Conservation (phyloP, 2,329 filamentous ascomycete species). For the Colletotrichum sp. region DNA sequence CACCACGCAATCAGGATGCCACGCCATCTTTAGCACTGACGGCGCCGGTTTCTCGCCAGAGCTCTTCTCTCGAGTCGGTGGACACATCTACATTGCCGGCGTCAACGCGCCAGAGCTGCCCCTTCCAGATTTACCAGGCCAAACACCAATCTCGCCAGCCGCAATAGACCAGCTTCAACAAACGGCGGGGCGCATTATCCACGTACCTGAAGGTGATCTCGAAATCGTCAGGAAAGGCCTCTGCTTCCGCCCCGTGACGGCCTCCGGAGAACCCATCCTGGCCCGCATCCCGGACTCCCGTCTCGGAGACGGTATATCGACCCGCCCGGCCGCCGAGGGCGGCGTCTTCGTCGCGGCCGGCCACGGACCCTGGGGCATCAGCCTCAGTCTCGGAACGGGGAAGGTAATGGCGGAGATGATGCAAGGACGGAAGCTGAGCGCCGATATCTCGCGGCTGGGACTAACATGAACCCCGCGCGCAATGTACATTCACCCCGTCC, state of each 20-base stretch:
- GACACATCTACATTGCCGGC: constrained; percentile 76
- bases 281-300: constrained; percentile 59
- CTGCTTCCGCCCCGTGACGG: constrained; percentile 76
- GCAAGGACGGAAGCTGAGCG: constrained; percentile 60
- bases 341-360: constrained; percentile 76
- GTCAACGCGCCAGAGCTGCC: constrained; percentile 67
- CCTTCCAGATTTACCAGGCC: constrained; percentile 62
- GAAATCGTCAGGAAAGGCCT: constrained; percentile 69
- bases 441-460: constrained; percentile 60
- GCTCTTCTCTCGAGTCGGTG: constrained; percentile 69
- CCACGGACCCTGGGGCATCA: constrained; percentile 80
- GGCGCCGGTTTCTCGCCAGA: constrained; percentile 69
- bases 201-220: constrained; percentile 53
- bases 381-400: constrained; percentile 69
- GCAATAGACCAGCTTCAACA: constrained; percentile 54
- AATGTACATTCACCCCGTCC: not conserved
- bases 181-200: constrained; percentile 54
- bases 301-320: constrained; percentile 55
- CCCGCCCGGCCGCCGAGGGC: constrained; percentile 47
- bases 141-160: constrained; percentile 45
- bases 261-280: constrained; percentile 68
- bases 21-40: constrained; percentile 72
- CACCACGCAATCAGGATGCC: constrained; percentile 55
- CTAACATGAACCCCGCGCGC: not conserved
- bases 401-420: constrained; percentile 75